A percentile compares a stretch with the other conserved stretches of the same genome.
Conservation (phyloP, 257 asterid species). For the Echium plantagineum region DNA sequence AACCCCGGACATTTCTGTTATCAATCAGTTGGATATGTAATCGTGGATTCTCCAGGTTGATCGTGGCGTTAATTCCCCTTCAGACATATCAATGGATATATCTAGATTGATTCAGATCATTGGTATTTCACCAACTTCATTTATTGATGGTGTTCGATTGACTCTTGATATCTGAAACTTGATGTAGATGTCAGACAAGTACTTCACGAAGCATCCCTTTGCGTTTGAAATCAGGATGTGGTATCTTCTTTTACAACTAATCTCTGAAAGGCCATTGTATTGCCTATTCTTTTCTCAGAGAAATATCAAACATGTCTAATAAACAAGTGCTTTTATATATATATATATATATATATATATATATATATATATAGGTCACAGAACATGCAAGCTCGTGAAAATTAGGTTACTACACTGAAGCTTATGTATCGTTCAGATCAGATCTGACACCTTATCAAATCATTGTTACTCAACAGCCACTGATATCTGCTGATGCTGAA, state of each 20-base stretch:
- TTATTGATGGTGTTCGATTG: slow-evolving; percentile 50
- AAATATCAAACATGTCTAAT: neutral
- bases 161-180: slow-evolving; percentile 44
- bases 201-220: no score
- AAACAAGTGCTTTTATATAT: neutral
- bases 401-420: no score
- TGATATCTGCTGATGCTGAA: no score
- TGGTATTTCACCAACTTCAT: slow-evolving; percentile 47
- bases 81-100: slow-evolving; percentile 86
- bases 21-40: slow-evolving; percentile 3
- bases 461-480: no score
- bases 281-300: neutral
- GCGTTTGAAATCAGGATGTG: no score
- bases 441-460: no score
- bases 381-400: no score
- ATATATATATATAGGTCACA: neutral
- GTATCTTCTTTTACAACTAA: no score
- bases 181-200: slow-evolving; percentile 6
- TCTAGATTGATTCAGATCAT: slow-evolving; percentile 49
- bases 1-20: neutral
- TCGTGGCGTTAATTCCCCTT: slow-evolving; percentile 87
- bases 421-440: no score
- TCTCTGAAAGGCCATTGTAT: no score
- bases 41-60: slow-evolving; percentile 42
- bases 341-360: no score